phyloP scores from a whole-genome alignment of 352 stramenopile genomes.

The Pythium plurisporium region DNA sequence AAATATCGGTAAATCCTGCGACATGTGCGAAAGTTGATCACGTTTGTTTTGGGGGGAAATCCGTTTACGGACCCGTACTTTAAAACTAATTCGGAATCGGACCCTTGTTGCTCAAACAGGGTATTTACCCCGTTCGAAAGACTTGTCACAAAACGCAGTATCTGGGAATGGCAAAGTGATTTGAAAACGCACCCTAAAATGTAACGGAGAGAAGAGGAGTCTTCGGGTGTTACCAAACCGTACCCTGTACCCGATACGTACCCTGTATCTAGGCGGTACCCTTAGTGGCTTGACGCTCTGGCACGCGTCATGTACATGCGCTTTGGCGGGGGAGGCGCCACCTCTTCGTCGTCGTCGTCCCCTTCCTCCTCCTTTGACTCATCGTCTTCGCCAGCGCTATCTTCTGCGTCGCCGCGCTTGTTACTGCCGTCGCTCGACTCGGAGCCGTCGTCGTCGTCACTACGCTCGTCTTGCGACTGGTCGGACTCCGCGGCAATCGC shows the following conservation, averaged over 20 bases:
- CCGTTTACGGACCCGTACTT: constrained; percentile 1
- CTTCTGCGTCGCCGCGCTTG: background rate
- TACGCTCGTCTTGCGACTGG: background rate
- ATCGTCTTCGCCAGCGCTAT: background rate
- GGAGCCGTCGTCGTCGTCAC: background rate
- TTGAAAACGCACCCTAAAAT: background rate
- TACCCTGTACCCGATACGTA: background rate
- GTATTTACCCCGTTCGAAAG: background rate
- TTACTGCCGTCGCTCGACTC: background rate
- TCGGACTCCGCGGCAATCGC: background rate
- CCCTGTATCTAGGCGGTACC: background rate
- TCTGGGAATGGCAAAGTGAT: constrained; percentile 1
- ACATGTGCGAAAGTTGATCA: constrained; percentile 1
- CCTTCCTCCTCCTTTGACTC: constrained; percentile 1
- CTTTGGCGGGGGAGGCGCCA: background rate
- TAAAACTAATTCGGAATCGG: constrained; percentile 4
- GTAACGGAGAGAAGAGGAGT: background rate
- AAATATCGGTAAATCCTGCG: constrained; percentile 9
- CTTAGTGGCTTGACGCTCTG: background rate
- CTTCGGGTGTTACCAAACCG: background rate
- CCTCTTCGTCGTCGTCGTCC: background rate
- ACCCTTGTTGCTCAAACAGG: constrained; percentile 1
- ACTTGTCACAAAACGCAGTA: background rate
- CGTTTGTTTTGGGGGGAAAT: no score
- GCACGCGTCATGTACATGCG: background rate